These are phyloP conservation scores for Grigorovia transvaalensis DNA, from an alignment of 805 yeast species.

Conservation along the genomic window DNA sequence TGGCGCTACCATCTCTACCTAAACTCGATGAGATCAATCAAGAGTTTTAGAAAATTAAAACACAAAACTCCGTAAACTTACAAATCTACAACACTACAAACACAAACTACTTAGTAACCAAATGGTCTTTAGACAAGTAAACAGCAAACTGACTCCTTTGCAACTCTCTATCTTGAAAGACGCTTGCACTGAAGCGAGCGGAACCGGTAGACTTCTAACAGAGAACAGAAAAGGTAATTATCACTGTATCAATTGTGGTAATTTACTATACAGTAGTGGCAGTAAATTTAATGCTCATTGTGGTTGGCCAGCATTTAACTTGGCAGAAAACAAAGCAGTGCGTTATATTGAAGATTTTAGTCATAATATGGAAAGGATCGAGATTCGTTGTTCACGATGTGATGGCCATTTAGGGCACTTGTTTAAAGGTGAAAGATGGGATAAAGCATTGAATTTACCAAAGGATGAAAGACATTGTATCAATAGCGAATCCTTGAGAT, in stretches of 20 bases:
- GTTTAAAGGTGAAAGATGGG: constrained; percentile 85
- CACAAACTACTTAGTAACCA: no score
- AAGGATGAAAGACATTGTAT: constrained; percentile 95
- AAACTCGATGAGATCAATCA: no score
- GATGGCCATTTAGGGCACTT: constrained; percentile 96
- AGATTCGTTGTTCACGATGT: constrained; percentile 79
- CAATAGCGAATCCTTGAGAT: constrained; percentile 72
- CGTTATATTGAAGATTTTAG: constrained; percentile 47
- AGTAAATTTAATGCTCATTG: constrained; percentile 86
- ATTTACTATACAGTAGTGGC: constrained; percentile 66
- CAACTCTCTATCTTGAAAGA: constrained; percentile 73
- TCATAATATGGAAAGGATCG: constrained; percentile 75
- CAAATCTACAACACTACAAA: no score
- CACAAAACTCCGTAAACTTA: no score
- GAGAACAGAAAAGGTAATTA: constrained; percentile 49
- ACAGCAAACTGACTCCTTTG: constrained; percentile 57
- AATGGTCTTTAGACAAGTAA: background rate
- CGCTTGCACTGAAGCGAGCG: constrained; percentile 39
- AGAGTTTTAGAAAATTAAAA: no score
- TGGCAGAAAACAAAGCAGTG: constrained; percentile 64
- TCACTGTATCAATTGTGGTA: constrained; percentile 75
- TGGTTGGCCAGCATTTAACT: constrained; percentile 96
- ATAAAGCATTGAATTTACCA: constrained; percentile 33
- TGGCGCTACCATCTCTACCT: no score
- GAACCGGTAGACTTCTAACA: constrained; percentile 31